Base-by-base conservation (phyloP, 306 rosid species). In the Medicago arabica region DNA sequence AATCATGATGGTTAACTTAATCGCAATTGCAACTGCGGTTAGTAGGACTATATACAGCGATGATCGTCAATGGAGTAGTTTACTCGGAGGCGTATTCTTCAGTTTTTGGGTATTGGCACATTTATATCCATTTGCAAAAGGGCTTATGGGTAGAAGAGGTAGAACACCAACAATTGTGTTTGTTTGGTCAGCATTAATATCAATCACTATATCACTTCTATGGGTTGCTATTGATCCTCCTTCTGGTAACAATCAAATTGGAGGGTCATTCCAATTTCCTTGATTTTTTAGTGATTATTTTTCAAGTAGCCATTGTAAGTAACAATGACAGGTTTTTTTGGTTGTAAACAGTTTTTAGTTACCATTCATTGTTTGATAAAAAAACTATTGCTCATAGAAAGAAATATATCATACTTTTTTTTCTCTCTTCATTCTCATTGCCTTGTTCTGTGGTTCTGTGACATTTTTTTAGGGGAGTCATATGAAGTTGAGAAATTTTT, bases 141-240 rank as follows among this genome's bases (percentile, higher is more conserved):
- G 97, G 23, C 90, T 91, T 4, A 82, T 86, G 92, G 95, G 97
- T 46, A 86, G 91, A 84, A 75, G 93, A 53, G 90, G 93, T 23
- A 88, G 75, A 67, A 86, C 97, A 17, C 94, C 97, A 0, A 88
- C 89, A 0, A 80, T 91, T 78, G 92, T 91, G 18, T 91, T 61
- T 76, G 92, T 91, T n/a, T 91, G 95, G 97, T 78, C 97, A 5
- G 97, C 91, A 34, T 87, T 91, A 12, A 58, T 91, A 41, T 76
- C 97, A 57, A 91, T 91, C 79, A 84, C 91, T 9, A 87, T 91
- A 1, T 89, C 97, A 43, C 91, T 91, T 0, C 88, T 91, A 4
- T 91, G 95, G 94, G 97, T 91, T 71, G 94, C 97, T 67, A 87
- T 91, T 23, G 50, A 76, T 25, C 95, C 94, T 34, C 97, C 95